phyloP scores from a whole-genome alignment of 2,329 filamentous ascomycete species.

The Cladosporium sp. region DNA sequence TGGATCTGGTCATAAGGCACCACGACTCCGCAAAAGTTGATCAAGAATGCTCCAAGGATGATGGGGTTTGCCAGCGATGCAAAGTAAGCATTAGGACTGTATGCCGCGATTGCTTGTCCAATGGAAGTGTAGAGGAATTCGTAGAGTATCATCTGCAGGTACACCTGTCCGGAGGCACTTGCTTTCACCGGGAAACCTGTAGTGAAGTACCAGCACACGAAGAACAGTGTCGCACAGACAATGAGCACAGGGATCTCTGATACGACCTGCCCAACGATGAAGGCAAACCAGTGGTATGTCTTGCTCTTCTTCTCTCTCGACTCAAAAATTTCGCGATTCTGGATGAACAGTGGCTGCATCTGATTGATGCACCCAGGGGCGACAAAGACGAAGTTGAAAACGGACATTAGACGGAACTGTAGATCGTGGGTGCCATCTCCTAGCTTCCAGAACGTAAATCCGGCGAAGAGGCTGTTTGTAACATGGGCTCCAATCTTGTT shows the following conservation, averaged over 20 bases:
- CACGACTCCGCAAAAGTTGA: slow-evolving; percentile 33
- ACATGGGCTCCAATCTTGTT: slow-evolving; percentile 59
- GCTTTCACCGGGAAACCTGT: slow-evolving; percentile 40
- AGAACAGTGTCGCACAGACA: slow-evolving; percentile 50
- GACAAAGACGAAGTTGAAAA: slow-evolving; percentile 34
- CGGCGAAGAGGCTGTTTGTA: slow-evolving; percentile 45
- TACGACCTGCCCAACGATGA: slow-evolving; percentile 65
- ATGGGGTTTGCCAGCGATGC: slow-evolving; percentile 44
- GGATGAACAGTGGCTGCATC: slow-evolving; percentile 57
- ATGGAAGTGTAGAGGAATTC: slow-evolving; percentile 29
- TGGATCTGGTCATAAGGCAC: slow-evolving; percentile 32
- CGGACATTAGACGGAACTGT: slow-evolving; percentile 31
- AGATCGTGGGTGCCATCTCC: slow-evolving; percentile 32
- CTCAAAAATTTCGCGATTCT: slow-evolving; percentile 56
- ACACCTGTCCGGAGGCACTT: slow-evolving; percentile 44
- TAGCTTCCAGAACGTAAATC: slow-evolving; percentile 47
- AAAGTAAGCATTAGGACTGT: slow-evolving; percentile 41
- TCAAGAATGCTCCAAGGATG: slow-evolving; percentile 24
- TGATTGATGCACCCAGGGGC: slow-evolving; percentile 50
- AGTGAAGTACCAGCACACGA: slow-evolving; percentile 33
- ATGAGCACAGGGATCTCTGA: slow-evolving; percentile 66
- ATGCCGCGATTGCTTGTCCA: slow-evolving; percentile 53
- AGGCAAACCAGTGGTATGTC: slow-evolving; percentile 69
- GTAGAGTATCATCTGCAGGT: slow-evolving; percentile 43
- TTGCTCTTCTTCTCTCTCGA: slow-evolving; percentile 61